Base-by-base conservation (phyloP, 345 rosid species). In the Psidium friedrichsthalianum region DNA sequence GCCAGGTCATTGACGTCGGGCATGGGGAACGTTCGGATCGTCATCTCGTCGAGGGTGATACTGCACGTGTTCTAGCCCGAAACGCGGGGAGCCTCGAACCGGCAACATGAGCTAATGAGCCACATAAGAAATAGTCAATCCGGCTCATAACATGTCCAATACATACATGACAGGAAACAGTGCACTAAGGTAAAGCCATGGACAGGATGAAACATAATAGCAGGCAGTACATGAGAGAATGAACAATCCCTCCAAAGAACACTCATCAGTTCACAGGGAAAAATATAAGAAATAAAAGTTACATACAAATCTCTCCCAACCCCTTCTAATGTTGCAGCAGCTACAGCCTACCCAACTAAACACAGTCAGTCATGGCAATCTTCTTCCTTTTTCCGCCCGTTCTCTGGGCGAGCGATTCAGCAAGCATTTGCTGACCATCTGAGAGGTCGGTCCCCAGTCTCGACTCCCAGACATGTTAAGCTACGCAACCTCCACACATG, bases 401-500 rank as follows among this genome's bases (percentile, higher is more conserved):
- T 69, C 36, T 20, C 80, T 5, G 0, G 4, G 14, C 6, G 11
- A 69, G 25, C 3, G 47, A 69, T 69, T 18, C 6, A 0, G 1
- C 76, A 64, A 64, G 44, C 44, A 64, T 64, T 69, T 69, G 80
- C 85, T 44, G 47, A 15, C 64, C 85, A 58, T 84, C 81, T 44
- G 74, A 61, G 9, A n/a, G 85, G 40, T 53, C 11, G 0, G 32
- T 27, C 8, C 9, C 25, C 82, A 18, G 6, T 74, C 61, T 4
- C 3, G 4, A 20, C 55, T 21, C 32, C 24, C 83, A 22, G 83
- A 82, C 22, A 22, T 52, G 6, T 83, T 93, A 95, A 80, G 91
- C 93, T 51, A 84, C 91, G 74, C 98, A 95, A 54, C 98, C 97
- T 87, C 98, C 98, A 15, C 98, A 95, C 64, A 96, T 87, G 21